Evolutionary conservation across 2,329 filamentous ascomycete species (phyloP).

Genomic region (Arthrobotrys sphaeroides): DNA sequence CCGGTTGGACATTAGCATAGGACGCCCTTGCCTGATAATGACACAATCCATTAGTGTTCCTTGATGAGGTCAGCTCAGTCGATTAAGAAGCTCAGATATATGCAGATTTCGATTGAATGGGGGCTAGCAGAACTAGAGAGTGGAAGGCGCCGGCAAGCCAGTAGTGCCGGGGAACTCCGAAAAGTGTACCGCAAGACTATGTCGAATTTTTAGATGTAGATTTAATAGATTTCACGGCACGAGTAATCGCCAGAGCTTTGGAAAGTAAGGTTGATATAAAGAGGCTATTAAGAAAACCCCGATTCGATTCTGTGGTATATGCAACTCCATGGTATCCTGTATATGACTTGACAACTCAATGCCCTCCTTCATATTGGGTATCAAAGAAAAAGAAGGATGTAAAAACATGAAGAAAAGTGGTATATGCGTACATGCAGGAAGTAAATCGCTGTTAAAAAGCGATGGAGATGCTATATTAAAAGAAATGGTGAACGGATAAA

Average conservation of each 20-base stretch:
- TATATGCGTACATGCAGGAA: constrained; percentile 3
- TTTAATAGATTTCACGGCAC: too few species aligned
- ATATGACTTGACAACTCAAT: constrained; percentile 17
- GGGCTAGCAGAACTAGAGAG: too few species aligned
- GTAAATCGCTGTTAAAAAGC: constrained; percentile 18
- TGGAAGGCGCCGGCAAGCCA: too few species aligned
- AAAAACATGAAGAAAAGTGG: constrained; percentile 2
- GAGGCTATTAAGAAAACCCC: neutral
- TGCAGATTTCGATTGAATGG: too few species aligned
- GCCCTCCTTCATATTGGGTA: constrained; percentile 25
- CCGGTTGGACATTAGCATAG: too few species aligned
- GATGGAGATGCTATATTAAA: constrained; percentile 29
- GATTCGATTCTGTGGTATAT: constrained; percentile 29
- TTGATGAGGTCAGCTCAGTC: too few species aligned
- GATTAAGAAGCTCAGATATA: too few species aligned
- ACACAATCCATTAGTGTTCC: too few species aligned
- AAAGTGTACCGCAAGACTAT: too few species aligned
- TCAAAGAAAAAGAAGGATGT: constrained; percentile 14
- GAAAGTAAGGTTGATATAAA: neutral
- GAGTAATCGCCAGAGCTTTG: neutral
- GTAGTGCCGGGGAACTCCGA: too few species aligned
- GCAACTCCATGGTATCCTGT: constrained; percentile 38
- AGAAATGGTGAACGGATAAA: neutral
- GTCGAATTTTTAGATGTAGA: too few species aligned
- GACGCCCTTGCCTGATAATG: too few species aligned